Evolutionary conservation across 306 rosid genomes (phyloP).

Genomic region (Medicago lupulina): DNA sequence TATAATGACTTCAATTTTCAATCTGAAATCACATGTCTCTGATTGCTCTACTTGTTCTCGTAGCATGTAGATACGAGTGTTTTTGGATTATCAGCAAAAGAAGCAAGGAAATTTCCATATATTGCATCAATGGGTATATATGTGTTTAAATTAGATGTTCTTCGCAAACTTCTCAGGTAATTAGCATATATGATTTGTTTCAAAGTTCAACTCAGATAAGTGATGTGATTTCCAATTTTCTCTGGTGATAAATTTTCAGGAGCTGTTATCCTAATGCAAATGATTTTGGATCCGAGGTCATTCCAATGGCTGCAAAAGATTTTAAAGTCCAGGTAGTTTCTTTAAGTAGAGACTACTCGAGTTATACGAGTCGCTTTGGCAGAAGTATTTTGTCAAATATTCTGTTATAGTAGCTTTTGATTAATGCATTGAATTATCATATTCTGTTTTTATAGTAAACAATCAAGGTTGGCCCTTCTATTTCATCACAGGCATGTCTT

Average conservation of each 20-base stretch:
- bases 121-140: constrained; percentile 66
- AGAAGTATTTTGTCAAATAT: constrained; percentile 13
- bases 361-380: constrained; percentile 12
- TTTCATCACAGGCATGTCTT: constrained; percentile 55
- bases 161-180: constrained; percentile 59
- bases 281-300: constrained; percentile 63
- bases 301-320: constrained; percentile 59
- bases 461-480: constrained; percentile 34
- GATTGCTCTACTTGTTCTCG: constrained; percentile 39
- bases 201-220: neutral
- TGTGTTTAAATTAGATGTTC: constrained; percentile 57
- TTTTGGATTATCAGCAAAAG: constrained; percentile 55
- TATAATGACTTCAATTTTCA: constrained; percentile 20
- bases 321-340: constrained; percentile 56
- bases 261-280: constrained; percentile 54
- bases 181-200: constrained; percentile 1
- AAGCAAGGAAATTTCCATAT: constrained; percentile 55
- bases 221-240: constrained; percentile 9
- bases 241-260: constrained; percentile 42
- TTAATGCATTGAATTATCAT: constrained; percentile 29
- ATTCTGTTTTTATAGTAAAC: constrained; percentile 20
- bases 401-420: constrained; percentile 20
- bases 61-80: constrained; percentile 58
- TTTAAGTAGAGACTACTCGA: neutral
- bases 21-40: constrained; percentile 33